A percentile compares a stretch with the other conserved stretches of the same genome.
These are phyloP conservation scores for Paramecium pentaurelia DNA, from an alignment of 73 alveolate genomes.

Conservation along the genomic window DNA sequence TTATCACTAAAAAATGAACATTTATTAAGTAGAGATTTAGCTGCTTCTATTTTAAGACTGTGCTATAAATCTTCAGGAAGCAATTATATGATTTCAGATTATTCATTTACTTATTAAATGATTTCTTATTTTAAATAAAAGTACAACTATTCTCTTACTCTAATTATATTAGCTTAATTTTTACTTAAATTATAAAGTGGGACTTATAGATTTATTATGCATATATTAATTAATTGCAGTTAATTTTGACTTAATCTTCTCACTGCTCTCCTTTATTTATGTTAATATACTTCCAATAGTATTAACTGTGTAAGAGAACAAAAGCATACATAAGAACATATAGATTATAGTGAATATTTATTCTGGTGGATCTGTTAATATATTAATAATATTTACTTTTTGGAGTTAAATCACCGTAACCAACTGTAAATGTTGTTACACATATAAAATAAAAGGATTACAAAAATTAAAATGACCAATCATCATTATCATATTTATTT, in stretches of 20 bases:
- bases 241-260: not conserved
- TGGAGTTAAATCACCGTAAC: constrained; percentile 54
- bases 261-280: not conserved
- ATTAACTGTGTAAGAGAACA: constrained; percentile 12
- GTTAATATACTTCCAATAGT: not conserved
- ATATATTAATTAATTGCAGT: not conserved
- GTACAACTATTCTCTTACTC: not conserved
- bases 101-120: not conserved
- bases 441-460: constrained; percentile 43
- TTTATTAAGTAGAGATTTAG: not conserved
- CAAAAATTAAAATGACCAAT: constrained; percentile 1
- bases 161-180: not conserved
- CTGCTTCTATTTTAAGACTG: constrained; percentile 1
- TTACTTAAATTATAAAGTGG: not conserved
- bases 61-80: constrained; percentile 4
- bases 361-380: not conserved
- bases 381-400: not conserved
- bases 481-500: not conserved
- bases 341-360: not conserved
- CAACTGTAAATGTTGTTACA: constrained; percentile 58
- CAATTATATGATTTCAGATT: not conserved
- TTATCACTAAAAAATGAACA: not conserved
- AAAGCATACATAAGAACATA: constrained; percentile 4
- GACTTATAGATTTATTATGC: constrained; percentile 17
- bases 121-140: constrained; percentile 5